phyloP scores from a whole-genome alignment of 257 asterid genomes.

The Plantago major region DNA sequence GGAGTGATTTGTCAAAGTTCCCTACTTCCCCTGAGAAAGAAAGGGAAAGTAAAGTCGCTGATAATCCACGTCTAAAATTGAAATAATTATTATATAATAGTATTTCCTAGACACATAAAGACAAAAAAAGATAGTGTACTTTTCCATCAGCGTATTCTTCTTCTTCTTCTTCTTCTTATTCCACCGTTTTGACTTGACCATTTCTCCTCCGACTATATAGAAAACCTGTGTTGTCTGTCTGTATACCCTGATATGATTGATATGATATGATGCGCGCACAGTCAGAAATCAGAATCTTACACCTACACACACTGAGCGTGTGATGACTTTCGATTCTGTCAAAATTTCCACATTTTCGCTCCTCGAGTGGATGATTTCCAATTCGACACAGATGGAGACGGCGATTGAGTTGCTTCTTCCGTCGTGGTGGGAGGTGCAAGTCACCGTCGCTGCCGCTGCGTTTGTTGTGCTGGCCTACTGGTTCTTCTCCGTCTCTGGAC shows the following conservation, averaged over 20 bases:
- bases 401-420: constrained; percentile 63
- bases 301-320: constrained; percentile 26
- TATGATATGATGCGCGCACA: constrained; percentile 32
- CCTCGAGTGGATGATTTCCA: background rate
- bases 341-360: background rate
- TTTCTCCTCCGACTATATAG: background rate
- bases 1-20: too few relatives aligned
- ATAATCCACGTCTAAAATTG: too few relatives aligned
- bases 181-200: constrained; percentile 11
- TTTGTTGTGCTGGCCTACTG: constrained; percentile 56
- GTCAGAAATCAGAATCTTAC: background rate
- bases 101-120: too few relatives aligned
- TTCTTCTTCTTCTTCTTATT: constrained; percentile 3
- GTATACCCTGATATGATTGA: too few relatives aligned
- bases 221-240: constrained; percentile 4
- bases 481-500: constrained; percentile 46
- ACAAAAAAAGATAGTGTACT: too few relatives aligned
- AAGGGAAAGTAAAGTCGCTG: too few relatives aligned
- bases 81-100: too few relatives aligned
- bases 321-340: background rate
- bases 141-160: background rate
- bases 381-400: constrained; percentile 27
- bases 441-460: constrained; percentile 60
- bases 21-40: too few relatives aligned
- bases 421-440: constrained; percentile 95